phyloP scores from a whole-genome alignment of 2,329 filamentous ascomycete genomes.

The Capronia americana region DNA sequence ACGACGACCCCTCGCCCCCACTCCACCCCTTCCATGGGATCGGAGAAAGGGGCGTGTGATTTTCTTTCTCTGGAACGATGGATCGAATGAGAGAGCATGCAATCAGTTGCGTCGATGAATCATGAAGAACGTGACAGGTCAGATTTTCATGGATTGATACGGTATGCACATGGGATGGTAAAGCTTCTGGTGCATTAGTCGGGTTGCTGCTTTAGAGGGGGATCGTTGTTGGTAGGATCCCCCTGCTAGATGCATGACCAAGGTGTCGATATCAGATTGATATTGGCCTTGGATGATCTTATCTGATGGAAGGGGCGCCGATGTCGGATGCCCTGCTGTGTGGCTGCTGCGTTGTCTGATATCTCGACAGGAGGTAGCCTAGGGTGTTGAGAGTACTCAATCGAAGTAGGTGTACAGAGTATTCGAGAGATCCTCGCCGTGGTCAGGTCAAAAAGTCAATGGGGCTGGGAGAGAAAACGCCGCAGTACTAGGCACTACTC shows the following conservation, averaged over 20 bases:
- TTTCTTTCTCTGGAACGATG: neutral
- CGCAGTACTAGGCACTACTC: neutral
- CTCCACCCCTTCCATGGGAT: too few species aligned
- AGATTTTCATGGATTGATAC: neutral
- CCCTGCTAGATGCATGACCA: too few species aligned
- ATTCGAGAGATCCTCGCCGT: neutral
- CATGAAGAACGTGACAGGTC: neutral
- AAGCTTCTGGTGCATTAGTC: neutral
- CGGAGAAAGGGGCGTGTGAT: neutral
- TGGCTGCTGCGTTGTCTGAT: too few species aligned
- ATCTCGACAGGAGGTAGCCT: neutral
- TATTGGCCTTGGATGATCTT: neutral
- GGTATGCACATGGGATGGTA: neutral
- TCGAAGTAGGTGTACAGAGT: neutral
- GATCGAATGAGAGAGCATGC: neutral
- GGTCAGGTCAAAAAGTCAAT: neutral
- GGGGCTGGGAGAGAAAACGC: neutral
- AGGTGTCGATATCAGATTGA: slow-evolving; percentile 2
- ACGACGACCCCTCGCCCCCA: too few species aligned
- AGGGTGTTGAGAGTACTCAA: neutral
- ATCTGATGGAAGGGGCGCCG: neutral
- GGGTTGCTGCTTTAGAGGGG: neutral
- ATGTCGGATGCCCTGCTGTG: neutral
- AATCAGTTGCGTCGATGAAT: neutral
- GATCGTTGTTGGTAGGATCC: too few species aligned